Base-by-base conservation (phyloP, 345 rosid genomes). In the Diplotaxis tenuifolia region DNA sequence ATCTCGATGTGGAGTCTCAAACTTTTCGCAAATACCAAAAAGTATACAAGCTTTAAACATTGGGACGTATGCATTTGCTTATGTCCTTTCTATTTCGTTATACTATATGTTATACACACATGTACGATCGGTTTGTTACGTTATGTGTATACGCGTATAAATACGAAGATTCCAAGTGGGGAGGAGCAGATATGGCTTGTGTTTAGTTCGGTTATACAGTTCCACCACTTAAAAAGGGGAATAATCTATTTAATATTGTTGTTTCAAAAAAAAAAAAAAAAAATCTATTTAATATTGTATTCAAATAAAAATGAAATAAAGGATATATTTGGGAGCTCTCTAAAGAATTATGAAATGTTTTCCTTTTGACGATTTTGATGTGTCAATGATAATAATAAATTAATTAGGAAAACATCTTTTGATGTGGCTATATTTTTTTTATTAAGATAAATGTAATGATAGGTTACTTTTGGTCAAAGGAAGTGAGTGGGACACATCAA, bases 381-480 rank as follows among this genome's bases (percentile, higher is more conserved):
- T 70, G 20, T 55, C 53, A 55, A 29, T 75, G 54, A 38, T 47
- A 62, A 52, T 16, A 38, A 62, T 28, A 70, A 75, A 62, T 68
- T 34, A 68, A 61, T 52, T 74, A 70, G 61, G 70, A 50, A 22
- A 58, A 23, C 71, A 55, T 50, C 79, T 76, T 63, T 76, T 76
- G 58, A 61, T 68, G 69, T 61, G 3, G 36, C 70, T 62, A 69
- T 55, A 38, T 5, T 4, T 23, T 22, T 22, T 25, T 25, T 36
- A 38, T 19, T 52, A 9, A 54, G 34, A 31, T 55, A 65, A 76
- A 45, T 47, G 79, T 56, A 76, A 76, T 70, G 59, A 70, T 76
- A 63, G 79, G 75, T 70, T 70, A 18, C 79, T 76, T 76, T 76
- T 76, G 79, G 79, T 76, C 79, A 76, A 76, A 76, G 75, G 79